A percentile compares a stretch with the other conserved stretches of the same genome.
Evolutionary conservation across 371 early-diverging fungal species (phyloP).

Genomic region (Rhizopus microsporus): DNA sequence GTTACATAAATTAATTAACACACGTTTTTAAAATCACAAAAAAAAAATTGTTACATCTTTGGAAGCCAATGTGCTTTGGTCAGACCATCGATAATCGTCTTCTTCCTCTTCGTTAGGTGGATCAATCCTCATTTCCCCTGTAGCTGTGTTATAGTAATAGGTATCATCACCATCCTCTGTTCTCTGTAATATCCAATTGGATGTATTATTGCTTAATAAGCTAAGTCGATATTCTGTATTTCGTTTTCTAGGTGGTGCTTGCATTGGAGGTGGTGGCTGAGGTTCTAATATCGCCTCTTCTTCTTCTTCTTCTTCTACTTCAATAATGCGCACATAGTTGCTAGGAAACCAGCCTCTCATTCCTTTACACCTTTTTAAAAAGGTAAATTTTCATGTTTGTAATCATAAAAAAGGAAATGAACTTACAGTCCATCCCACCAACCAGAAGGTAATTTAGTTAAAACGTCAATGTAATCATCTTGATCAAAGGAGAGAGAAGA

Average conservation of each 20-base stretch:
- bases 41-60: not conserved
- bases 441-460: conserved; percentile 75
- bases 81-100: conserved; percentile 11
- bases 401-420: not conserved
- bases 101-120: not conserved
- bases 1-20: too few species aligned
- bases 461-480: conserved; percentile 79
- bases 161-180: conserved; percentile 53
- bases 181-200: conserved; percentile 41
- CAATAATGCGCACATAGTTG: conserved; percentile 68
- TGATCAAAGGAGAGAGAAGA: conserved; percentile 69
- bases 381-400: not conserved
- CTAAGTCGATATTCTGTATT: conserved; percentile 22
- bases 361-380: conserved; percentile 30
- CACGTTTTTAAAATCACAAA: too few species aligned
- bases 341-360: conserved; percentile 81
- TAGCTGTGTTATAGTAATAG: conserved; percentile 46
- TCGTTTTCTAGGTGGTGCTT: not conserved
- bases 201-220: conserved; percentile 17
- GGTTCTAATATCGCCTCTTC: not conserved
- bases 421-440: conserved; percentile 84
- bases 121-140: conserved; percentile 43
- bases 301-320: conserved; percentile 17
- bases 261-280: not conserved
- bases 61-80: conserved; percentile 15